Evolutionary conservation across 495 filamentous ascomycete species (phyloP), one percentile per base, ranked within the genome.

Genomic region (Podospora pseudocomata): DNA sequence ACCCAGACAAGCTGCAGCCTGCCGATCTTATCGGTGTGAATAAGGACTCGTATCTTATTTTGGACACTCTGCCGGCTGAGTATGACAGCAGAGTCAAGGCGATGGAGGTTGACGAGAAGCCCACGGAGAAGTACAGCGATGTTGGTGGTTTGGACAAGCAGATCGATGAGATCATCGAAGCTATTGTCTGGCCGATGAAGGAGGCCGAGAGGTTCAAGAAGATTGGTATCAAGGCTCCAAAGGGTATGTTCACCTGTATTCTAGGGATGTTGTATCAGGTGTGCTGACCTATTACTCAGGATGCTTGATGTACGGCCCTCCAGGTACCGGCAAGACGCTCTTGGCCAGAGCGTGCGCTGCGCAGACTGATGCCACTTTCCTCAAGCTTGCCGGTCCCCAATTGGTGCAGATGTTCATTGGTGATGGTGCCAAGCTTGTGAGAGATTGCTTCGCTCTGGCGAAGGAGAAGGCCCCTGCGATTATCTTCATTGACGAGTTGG

Each of bases 361-460:
- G 65, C 94, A 98, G 82, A 98, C 96, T 68, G 94, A 99, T 67
- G 95, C 95, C 67, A 99, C 95, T 59, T 99, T 99, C 87, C 90
- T 99, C 76, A 99, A 99, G 77, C 92, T 99, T 68, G 95, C 95
- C 65, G 95, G 95, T 55, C 95, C 95, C 2, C 96, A 98, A 80
- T 88, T 99, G n/a, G 95, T 99, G 20, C 95, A 99, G 78, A 99
- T 99, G 95, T 99, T 99, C 80, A 99, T 99, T 63, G 95, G 95
- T 74, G 95, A 99, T 73, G 96, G 96, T 68, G 96, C 96, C 28
- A 99, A 98, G 83, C 86, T 99, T 4, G 95, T 99, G 34, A 91
- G 95, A 34, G 95, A 98, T 80, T 95, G 92, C 80, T 99, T 99
- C 76, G 94, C 95, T 7, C 83, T 99, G 1, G 95, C 95, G 30